Percentiles rank a stretch among this genome's conserved stretches.
These are phyloP conservation scores for Xanthoconium purpureum DNA, from an alignment of 768 basidiomycete species.

Conservation along the genomic window DNA sequence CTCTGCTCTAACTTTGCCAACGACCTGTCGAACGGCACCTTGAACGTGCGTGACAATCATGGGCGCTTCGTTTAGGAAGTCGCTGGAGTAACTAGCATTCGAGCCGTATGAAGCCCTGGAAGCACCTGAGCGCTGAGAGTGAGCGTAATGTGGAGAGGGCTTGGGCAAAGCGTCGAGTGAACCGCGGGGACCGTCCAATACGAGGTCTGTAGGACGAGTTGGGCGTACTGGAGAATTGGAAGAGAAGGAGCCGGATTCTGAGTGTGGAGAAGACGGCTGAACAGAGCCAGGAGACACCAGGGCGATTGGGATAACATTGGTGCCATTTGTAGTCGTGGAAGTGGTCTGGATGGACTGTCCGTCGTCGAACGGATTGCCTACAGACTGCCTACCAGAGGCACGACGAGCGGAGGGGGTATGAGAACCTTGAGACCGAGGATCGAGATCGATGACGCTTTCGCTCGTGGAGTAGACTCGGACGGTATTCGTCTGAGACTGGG, in stretches of 20 bases:
- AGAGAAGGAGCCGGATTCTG: slow-evolving; percentile 24
- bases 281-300: slow-evolving; percentile 61
- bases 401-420: slow-evolving; percentile 10
- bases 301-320: slow-evolving; percentile 86
- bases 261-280: slow-evolving; percentile 32
- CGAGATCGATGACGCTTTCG: slow-evolving; percentile 56
- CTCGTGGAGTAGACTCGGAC: slow-evolving; percentile 51
- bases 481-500: slow-evolving; percentile 25
- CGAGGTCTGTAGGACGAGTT: slow-evolving; percentile 55
- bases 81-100: slow-evolving; percentile 71
- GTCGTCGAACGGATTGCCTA: slow-evolving; percentile 74
- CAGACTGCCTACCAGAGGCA: slow-evolving; percentile 21
- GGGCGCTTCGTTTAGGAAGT: slow-evolving; percentile 76
- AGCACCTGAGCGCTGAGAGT: slow-evolving; percentile 53
- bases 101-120: slow-evolving; percentile 72
- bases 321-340: slow-evolving; percentile 68
- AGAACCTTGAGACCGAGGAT: slow-evolving; percentile 46
- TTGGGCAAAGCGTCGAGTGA: slow-evolving; percentile 48
- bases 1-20: slow-evolving; percentile 77
- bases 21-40: slow-evolving; percentile 61
- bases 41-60: slow-evolving; percentile 75
- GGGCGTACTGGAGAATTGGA: slow-evolving; percentile 50
- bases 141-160: slow-evolving; percentile 37
- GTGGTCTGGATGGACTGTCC: slow-evolving; percentile 75
- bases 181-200: slow-evolving; percentile 60